Evolutionary conservation across 306 rosid species (phyloP).

Genomic region (Trifolium fragiferum): DNA sequence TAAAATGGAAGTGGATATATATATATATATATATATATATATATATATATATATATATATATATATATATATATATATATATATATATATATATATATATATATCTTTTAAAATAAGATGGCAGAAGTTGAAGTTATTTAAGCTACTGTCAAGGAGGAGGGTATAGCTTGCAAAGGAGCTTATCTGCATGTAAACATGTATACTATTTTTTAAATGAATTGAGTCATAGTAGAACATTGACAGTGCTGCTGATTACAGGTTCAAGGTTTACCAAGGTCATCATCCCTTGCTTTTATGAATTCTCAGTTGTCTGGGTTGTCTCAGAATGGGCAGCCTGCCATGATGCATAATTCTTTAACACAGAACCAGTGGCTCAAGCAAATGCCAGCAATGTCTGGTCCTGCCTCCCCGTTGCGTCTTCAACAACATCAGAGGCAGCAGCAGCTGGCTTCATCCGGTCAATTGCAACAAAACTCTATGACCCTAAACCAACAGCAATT

Average conservation of each 20-base stretch:
- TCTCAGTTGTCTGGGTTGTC: constrained; percentile 78
- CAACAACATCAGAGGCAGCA: constrained; percentile 88
- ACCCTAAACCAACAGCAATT: constrained; percentile 69
- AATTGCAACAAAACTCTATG: constrained; percentile 69
- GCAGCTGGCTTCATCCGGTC: constrained; percentile 76
- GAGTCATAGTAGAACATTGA: constrained; percentile 18
- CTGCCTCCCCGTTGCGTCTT: constrained; percentile 72
- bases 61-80: too few species aligned
- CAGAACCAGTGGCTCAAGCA: constrained; percentile 91
- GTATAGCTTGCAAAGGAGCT: constrained; percentile 4
- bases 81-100: too few species aligned
- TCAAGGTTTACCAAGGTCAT: constrained; percentile 79
- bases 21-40: too few species aligned
- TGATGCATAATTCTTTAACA: constrained; percentile 72
- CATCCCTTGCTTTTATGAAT: constrained; percentile 82
- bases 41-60: too few species aligned
- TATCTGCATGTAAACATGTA: not conserved
- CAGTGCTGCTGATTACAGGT: constrained; percentile 56
- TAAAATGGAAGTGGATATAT: not conserved
- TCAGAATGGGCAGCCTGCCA: constrained; percentile 85
- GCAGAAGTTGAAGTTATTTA: not conserved
- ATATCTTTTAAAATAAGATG: not conserved
- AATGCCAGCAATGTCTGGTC: constrained; percentile 73
- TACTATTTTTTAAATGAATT: not conserved
- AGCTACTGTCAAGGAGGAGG: too few species aligned